phyloP scores from a whole-genome alignment of 164 flowering plant species.

The Annona cherimola region DNA sequence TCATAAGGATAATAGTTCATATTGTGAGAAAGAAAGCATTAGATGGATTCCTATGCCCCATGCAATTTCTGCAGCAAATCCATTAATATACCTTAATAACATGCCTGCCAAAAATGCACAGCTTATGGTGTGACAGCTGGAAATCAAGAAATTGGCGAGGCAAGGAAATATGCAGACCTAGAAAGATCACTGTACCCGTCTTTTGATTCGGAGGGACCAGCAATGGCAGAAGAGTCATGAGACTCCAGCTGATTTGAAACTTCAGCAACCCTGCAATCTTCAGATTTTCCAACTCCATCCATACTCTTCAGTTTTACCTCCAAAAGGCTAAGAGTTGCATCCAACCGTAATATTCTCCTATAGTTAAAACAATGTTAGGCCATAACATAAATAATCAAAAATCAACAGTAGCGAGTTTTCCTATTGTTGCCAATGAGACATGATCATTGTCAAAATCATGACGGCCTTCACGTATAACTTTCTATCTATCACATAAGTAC shows the following conservation, averaged over 20 bases:
- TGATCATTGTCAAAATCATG: no score
- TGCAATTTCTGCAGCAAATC: not conserved
- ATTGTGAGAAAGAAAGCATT: not conserved
- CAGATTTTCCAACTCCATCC: conserved; percentile 5
- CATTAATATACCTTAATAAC: not conserved
- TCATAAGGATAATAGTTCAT: not conserved
- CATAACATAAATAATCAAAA: no score
- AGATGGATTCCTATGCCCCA: not conserved
- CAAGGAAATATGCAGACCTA: not conserved
- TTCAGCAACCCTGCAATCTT: conserved; percentile 1
- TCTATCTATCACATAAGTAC: no score
- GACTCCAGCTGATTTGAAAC: not conserved
- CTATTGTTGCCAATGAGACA: no score
- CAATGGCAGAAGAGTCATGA: not conserved
- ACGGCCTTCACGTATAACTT: no score
- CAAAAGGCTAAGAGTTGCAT: conserved; percentile 21
- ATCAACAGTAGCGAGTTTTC: no score
- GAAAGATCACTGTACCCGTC: not conserved
- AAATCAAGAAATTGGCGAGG: not conserved
- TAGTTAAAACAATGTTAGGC: not conserved
- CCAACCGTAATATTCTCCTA: conserved; percentile 19
- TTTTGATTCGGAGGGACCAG: not conserved
- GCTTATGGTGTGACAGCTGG: not conserved
- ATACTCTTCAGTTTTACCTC: conserved; percentile 19
- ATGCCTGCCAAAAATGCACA: not conserved